phyloP scores from a whole-genome alignment of 495 filamentous ascomycete genomes.

The Hyaloscypha variabilis region DNA sequence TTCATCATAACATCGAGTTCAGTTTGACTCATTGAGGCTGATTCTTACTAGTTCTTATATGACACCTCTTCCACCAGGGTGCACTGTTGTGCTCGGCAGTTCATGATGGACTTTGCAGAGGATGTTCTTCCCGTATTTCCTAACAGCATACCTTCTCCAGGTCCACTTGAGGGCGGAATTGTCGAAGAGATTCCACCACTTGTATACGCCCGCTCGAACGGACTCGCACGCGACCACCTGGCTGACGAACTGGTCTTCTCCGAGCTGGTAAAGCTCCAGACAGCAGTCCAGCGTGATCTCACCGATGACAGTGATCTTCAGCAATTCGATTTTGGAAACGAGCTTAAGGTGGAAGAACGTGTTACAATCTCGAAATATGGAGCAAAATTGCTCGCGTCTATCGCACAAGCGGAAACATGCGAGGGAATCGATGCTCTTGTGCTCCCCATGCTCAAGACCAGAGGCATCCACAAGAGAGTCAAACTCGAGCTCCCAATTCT shows the following conservation, averaged over 20 bases:
- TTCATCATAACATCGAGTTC: no score
- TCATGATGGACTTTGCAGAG: no score
- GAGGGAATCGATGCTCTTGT: conserved; percentile 31
- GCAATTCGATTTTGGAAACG: conserved; percentile 28
- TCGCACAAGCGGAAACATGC: conserved; percentile 19
- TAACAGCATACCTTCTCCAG: no score
- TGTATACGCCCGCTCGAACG: conserved; percentile 45
- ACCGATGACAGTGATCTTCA: conserved; percentile 32
- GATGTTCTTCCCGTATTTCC: no score
- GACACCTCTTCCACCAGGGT: no score
- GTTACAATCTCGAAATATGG: conserved; percentile 31
- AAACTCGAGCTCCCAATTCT: conserved; percentile 54
- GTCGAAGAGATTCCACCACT: conserved; percentile 25
- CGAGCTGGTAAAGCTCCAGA: conserved; percentile 19
- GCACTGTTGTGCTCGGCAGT: no score
- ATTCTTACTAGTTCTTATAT: no score
- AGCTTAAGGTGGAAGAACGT: conserved; percentile 32
- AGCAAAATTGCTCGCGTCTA: conserved; percentile 17
- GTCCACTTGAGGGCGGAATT: conserved; percentile 2
- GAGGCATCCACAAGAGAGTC: conserved; percentile 1
- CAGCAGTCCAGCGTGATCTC: conserved; percentile 4
- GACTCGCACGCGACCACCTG: conserved; percentile 41
- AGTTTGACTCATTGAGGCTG: no score
- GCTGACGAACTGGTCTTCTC: conserved; percentile 12
- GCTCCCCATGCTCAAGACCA: conserved; percentile 26